Conservation (phyloP, 306 rosid genomes). For the Begonia peltatifolia region DNA sequence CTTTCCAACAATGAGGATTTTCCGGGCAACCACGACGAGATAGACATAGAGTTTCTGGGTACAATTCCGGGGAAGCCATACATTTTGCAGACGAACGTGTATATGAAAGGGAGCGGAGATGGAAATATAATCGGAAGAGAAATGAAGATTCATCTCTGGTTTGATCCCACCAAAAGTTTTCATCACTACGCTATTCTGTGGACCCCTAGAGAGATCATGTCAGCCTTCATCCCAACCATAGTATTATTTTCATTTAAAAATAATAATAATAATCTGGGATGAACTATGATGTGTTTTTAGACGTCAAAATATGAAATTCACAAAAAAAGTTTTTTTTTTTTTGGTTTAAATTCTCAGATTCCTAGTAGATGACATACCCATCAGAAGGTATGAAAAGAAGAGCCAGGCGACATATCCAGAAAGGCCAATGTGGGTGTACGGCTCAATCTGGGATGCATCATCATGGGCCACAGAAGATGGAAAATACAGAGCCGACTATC, state of each 20-base stretch:
- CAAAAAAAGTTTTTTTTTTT: not conserved
- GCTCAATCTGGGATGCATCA: constrained; percentile 96
- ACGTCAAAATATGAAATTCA: not conserved
- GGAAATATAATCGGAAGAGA: constrained; percentile 65
- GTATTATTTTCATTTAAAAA: too few relatives aligned
- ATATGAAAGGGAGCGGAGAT: constrained; percentile 81
- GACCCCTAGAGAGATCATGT: constrained; percentile 81
- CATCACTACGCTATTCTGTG: constrained; percentile 73
- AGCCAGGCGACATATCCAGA: constrained; percentile 63
- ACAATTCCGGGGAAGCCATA: constrained; percentile 67
- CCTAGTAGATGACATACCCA: constrained; percentile 74
- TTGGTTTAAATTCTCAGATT: constrained; percentile 27
- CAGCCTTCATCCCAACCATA: constrained; percentile 7
- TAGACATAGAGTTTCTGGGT: constrained; percentile 84
- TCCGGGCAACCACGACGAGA: constrained; percentile 81
- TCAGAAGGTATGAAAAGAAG: constrained; percentile 59
- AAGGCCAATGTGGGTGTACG: constrained; percentile 74
- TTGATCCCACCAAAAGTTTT: constrained; percentile 72
- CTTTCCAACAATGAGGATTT: constrained; percentile 79
- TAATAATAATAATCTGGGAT: not conserved
- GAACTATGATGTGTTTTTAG: not conserved
- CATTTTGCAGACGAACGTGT: constrained; percentile 83
- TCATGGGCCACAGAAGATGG: constrained; percentile 88
- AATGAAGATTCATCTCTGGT: constrained; percentile 77
- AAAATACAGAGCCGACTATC: constrained; percentile 75